Evolutionary conservation across 2,329 filamentous ascomycete genomes (phyloP), one percentile per base, ranked within the genome.

Genomic region (Orbilia blumenaviensis): DNA sequence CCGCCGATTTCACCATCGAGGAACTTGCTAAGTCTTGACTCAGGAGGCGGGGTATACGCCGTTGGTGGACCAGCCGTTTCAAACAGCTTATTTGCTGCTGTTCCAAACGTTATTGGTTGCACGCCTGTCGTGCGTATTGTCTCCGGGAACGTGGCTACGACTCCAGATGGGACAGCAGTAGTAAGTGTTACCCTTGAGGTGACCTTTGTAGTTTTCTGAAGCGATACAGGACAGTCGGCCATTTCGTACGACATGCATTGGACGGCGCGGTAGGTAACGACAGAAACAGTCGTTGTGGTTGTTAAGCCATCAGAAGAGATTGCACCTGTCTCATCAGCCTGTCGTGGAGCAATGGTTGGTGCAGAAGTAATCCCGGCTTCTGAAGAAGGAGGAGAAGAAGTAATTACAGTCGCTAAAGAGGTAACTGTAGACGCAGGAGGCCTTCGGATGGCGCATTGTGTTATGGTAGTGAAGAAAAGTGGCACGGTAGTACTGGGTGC

Each of bases 401-500:
- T n/a, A n/a, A n/a, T n/a, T n/a, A n/a, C n/a, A 9, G 34, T 46
- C 23, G 52, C 44, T 8, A 62, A 32, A 25, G 29, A 21, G 9
- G 52, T 46, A 4, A 23, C 12, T 14, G 42, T 46, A 16, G 42
- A 23, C 18, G 42, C 10, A 23, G 18, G 2, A 4, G 18, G 42
- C 1, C 0, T 18, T 48, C 63, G 23, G 21, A 67, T 62, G 42
- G 62, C 69, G 42, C 69, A 74, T 56, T 74, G 69, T 27, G 83
- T 82, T 0, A 88, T 78, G 0, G 85, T 86, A 0, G 87, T 89
- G 78, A 85, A 87, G 78, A 84, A 89, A 42, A 89, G 82, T 0
- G 87, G 85, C 1, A 85, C 83, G 9, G 84, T 83, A 0, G 84
- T 86, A 18, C 81, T 79, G 0, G 86, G 84, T 0, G 83, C 80